A percentile compares a stretch with the other conserved stretches of the same genome.
These are phyloP conservation scores for Curvularia verruculosa DNA, from an alignment of 2,329 filamentous ascomycete genomes.

Conservation along the genomic window DNA sequence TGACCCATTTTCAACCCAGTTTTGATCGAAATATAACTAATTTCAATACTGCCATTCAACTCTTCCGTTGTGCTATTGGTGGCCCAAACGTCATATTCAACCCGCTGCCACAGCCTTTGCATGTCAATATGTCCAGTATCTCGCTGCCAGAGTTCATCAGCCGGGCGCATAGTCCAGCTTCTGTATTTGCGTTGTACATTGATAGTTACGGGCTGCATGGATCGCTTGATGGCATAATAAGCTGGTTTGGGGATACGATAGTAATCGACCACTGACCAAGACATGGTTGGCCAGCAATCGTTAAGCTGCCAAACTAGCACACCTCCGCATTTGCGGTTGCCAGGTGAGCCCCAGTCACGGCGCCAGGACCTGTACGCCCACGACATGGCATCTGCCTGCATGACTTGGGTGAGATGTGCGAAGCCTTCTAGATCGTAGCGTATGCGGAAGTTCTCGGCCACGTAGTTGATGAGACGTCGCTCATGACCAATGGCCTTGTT, in stretches of 20 bases:
- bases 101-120: slow-evolving; percentile 23
- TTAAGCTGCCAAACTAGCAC: slow-evolving; percentile 85
- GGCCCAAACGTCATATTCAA: slow-evolving; percentile 62
- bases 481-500: slow-evolving; percentile 94
- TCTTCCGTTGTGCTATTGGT: slow-evolving; percentile 55
- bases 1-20: slow-evolving; percentile 58
- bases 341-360: slow-evolving; percentile 72
- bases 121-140: slow-evolving; percentile 40
- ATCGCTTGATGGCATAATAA: slow-evolving; percentile 71
- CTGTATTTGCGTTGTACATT: slow-evolving; percentile 62
- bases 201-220: slow-evolving; percentile 59
- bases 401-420: slow-evolving; percentile 62
- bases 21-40: slow-evolving; percentile 61
- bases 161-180: slow-evolving; percentile 54
- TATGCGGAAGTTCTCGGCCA: slow-evolving; percentile 83
- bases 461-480: slow-evolving; percentile 81
- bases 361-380: slow-evolving; percentile 70
- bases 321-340: slow-evolving; percentile 70
- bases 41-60: slow-evolving; percentile 53
- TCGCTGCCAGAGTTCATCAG: slow-evolving; percentile 37
- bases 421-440: slow-evolving; percentile 59
- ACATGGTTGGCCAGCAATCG: slow-evolving; percentile 85
- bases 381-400: slow-evolving; percentile 65
- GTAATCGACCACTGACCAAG: slow-evolving; percentile 79
- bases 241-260: slow-evolving; percentile 77